Percentiles rank a stretch among this genome's conserved stretches.
phyloP scores from a whole-genome alignment of 2,329 filamentous ascomycete species.

The Stachybotrys chlorohalonatus region DNA sequence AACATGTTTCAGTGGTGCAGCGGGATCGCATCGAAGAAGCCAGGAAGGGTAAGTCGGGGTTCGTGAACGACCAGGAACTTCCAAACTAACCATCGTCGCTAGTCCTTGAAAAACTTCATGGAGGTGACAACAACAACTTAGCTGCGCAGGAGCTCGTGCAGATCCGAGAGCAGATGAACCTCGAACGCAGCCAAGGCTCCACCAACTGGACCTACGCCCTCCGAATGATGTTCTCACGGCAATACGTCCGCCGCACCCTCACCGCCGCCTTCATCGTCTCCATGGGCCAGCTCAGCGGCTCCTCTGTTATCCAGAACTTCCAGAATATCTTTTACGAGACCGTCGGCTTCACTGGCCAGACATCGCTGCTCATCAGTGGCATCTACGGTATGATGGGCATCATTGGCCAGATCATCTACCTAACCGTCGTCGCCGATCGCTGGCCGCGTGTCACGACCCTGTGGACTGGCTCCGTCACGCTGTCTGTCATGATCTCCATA shows the following conservation, averaged over 20 bases:
- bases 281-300: slow-evolving; percentile 20
- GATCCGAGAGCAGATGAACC: slow-evolving; percentile 18
- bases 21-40: slow-evolving; percentile 9
- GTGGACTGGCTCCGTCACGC: slow-evolving; percentile 8
- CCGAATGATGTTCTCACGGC: slow-evolving; percentile 14
- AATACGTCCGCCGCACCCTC: slow-evolving; percentile 16
- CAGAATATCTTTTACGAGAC: slow-evolving; percentile 26
- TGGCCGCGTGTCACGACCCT: slow-evolving; percentile 14
- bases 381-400: slow-evolving; percentile 26
- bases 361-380: slow-evolving; percentile 37
- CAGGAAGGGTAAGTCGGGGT: background rate
- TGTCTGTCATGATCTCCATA: slow-evolving; percentile 12
- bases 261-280: slow-evolving; percentile 18
- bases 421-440: slow-evolving; percentile 16
- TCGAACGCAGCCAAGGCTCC: slow-evolving; percentile 12
- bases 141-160: slow-evolving; percentile 12
- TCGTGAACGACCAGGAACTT: too few relatives aligned
- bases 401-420: slow-evolving; percentile 17
- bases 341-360: slow-evolving; percentile 37
- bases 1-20: background rate
- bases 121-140: background rate
- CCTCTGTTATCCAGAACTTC: slow-evolving; percentile 21
- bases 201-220: slow-evolving; percentile 8
- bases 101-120: background rate
- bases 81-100: too few relatives aligned